Percentiles rank a stretch among this genome's conserved stretches.
These are phyloP conservation scores for Aristolochia californica DNA, from an alignment of 164 flowering plant genomes.

Conservation along the genomic window DNA sequence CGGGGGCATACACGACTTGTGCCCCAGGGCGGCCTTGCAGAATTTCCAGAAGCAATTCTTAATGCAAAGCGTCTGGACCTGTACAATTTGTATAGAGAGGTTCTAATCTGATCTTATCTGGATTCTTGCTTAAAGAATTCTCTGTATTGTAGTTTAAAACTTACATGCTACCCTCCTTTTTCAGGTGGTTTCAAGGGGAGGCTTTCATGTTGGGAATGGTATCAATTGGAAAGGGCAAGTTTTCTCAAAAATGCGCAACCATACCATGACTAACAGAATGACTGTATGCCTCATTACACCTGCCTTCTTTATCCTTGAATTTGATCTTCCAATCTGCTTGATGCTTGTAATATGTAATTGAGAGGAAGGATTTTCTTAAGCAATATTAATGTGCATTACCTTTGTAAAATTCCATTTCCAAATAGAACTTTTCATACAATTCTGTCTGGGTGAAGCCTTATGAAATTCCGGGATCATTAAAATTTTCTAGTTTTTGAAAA, in stretches of 20 bases:
- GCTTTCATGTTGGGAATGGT: slow-evolving; percentile 99
- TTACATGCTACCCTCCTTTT: neutral
- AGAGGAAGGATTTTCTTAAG: no score
- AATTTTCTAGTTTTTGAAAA: no score
- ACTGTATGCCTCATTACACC: slow-evolving; percentile 44
- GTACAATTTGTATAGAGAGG: slow-evolving; percentile 94
- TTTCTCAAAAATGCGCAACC: slow-evolving; percentile 98
- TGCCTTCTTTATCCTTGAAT: no score
- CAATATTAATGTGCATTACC: no score
- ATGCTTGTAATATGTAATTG: no score
- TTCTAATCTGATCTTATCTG: slow-evolving; percentile 7
- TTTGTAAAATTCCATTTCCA: no score
- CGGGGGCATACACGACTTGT: slow-evolving; percentile 92
- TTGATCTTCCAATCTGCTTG: no score
- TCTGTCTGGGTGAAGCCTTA: no score
- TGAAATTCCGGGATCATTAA: no score
- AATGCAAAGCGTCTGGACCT: slow-evolving; percentile 96
- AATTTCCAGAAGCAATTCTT: slow-evolving; percentile 96
- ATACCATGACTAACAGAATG: slow-evolving; percentile 89
- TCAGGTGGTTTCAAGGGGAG: slow-evolving; percentile 98
- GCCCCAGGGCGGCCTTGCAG: slow-evolving; percentile 95
- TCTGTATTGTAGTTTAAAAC: neutral
- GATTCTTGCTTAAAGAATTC: neutral
- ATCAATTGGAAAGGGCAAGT: slow-evolving; percentile 99
- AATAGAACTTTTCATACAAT: no score